Conservation (phyloP, 257 asterid species). For the Nicotiana attenuata region DNA sequence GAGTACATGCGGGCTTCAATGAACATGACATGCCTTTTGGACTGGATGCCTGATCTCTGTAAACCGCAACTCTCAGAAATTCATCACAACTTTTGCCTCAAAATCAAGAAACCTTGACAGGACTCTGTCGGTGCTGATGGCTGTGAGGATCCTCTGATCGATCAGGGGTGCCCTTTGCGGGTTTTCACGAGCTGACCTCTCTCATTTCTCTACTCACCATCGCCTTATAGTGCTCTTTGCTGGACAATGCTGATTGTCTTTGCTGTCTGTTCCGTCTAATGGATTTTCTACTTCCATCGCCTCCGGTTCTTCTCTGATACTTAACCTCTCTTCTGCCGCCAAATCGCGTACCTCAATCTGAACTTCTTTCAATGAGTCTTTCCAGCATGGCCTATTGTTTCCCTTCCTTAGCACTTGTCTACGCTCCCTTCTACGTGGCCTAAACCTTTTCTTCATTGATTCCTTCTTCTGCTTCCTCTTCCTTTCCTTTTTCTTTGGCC, state of each 20-base stretch:
- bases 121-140: too few relatives aligned
- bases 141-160: too few relatives aligned
- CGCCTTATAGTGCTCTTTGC: too few relatives aligned
- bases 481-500: neutral
- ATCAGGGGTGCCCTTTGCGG: too few relatives aligned
- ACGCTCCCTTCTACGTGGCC: neutral
- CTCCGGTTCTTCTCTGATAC: neutral
- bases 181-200: too few relatives aligned
- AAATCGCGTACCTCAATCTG: neutral
- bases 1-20: too few relatives aligned
- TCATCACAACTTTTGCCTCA: too few relatives aligned
- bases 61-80: too few relatives aligned
- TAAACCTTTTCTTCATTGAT: neutral
- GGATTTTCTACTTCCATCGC: neutral
- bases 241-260: neutral
- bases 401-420: neutral
- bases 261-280: neutral
- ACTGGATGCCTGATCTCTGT: too few relatives aligned
- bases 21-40: too few relatives aligned
- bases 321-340: neutral
- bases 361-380: neutral
- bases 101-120: too few relatives aligned
- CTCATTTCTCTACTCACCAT: too few relatives aligned
- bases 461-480: conserved; percentile 5
- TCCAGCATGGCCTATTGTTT: conserved; percentile 6